Evolutionary conservation across 83 land plant genomes (phyloP).

Genomic region (Picea abies): DNA sequence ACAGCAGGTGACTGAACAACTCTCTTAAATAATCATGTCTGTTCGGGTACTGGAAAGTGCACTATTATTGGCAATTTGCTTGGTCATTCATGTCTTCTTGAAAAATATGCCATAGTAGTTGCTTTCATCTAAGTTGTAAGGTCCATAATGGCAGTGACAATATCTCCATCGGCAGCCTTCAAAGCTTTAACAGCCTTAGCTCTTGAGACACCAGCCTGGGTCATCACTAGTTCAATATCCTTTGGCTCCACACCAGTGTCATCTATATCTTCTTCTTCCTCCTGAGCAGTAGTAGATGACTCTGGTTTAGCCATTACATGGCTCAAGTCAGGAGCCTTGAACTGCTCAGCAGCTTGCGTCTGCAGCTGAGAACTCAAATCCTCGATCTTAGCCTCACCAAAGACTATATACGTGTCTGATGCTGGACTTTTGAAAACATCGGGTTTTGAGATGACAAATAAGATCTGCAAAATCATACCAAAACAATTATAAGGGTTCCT

Average conservation of each 20-base stretch:
- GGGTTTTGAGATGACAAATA: conserved; percentile 45
- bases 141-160: conserved; percentile 35
- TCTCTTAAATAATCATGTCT: not conserved
- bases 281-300: conserved; percentile 27
- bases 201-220: conserved; percentile 43
- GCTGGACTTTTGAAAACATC: conserved; percentile 49
- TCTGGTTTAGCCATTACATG: conserved; percentile 29
- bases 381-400: conserved; percentile 50
- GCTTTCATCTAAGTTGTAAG: conserved; percentile 10
- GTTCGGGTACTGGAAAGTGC: not conserved
- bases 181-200: conserved; percentile 40
- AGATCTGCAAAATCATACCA: conserved; percentile 28
- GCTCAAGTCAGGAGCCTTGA: conserved; percentile 42
- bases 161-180: conserved; percentile 41
- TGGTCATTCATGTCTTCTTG: not conserved
- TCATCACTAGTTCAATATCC: conserved; percentile 40
- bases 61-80: not conserved
- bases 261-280: conserved; percentile 42
- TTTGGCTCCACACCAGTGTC: conserved; percentile 35
- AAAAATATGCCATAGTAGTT: not conserved
- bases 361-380: conserved; percentile 49
- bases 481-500: not conserved
- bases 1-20: not conserved
- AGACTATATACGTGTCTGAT: conserved; percentile 41
- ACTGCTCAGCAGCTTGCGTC: conserved; percentile 51